These are phyloP conservation scores for Gaeumannomyces tritici DNA, from an alignment of 2,329 filamentous ascomycete genomes.

Conservation along the genomic window DNA sequence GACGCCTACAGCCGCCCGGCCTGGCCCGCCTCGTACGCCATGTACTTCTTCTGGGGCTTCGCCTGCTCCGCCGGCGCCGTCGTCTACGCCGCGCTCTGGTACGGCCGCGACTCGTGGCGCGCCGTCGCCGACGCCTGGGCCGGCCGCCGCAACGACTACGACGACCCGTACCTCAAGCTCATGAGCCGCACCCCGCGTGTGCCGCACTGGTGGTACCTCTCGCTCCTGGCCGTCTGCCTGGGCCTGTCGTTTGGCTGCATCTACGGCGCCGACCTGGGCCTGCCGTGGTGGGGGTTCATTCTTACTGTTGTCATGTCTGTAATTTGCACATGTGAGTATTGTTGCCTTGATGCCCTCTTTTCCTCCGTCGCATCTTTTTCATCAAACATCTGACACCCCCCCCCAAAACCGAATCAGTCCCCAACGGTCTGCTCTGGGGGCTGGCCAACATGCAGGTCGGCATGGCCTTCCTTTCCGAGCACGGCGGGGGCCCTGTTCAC, in stretches of 20 bases:
- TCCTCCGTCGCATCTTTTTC: no score
- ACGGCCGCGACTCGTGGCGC: slow-evolving; percentile 5
- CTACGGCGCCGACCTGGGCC: slow-evolving; percentile 16
- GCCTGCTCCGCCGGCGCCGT: slow-evolving; percentile 21
- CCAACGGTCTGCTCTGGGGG: slow-evolving; percentile 19
- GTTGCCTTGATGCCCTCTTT: not conserved
- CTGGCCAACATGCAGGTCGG: slow-evolving; percentile 18
- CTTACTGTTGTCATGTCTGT: slow-evolving; percentile 15
- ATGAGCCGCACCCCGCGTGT: slow-evolving; percentile 16
- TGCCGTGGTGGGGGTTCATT: slow-evolving; percentile 21
- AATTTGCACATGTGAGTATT: slow-evolving; percentile 13
- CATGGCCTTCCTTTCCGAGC: slow-evolving; percentile 19
- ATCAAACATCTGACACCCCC: no score
- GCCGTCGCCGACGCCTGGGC: slow-evolving; percentile 3
- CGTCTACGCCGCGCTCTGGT: slow-evolving; percentile 17
- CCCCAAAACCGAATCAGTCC: slow-evolving; percentile 8
- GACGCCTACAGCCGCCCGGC: slow-evolving; percentile 16
- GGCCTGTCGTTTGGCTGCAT: slow-evolving; percentile 16
- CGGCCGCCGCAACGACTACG: slow-evolving; percentile 13
- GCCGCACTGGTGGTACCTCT: slow-evolving; percentile 21
- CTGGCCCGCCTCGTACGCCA: slow-evolving; percentile 18
- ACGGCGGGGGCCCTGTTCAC: slow-evolving; percentile 18
- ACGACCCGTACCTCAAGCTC: slow-evolving; percentile 20
- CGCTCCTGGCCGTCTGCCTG: slow-evolving; percentile 14
- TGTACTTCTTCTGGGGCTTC: slow-evolving; percentile 24